Percentiles rank a stretch among this genome's conserved stretches.
phyloP scores from a whole-genome alignment of 345 rosid species.

The Euphorbia pulcherrima region DNA sequence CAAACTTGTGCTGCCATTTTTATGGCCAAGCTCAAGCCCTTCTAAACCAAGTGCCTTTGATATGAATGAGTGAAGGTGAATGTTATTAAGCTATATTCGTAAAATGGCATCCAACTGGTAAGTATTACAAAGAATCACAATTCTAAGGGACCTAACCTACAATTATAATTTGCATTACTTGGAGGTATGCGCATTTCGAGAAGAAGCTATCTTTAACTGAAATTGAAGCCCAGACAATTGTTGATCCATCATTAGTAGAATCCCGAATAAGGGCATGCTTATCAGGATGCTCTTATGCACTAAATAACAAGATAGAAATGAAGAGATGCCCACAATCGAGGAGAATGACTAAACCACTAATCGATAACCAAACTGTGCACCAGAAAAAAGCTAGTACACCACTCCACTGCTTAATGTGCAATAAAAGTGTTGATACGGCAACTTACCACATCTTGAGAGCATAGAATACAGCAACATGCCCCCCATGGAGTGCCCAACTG shows the following conservation, averaged over 20 bases:
- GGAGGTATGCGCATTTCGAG: background rate
- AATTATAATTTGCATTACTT: background rate
- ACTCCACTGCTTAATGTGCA: background rate
- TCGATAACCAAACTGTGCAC: background rate
- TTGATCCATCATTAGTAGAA: background rate
- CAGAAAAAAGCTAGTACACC: background rate
- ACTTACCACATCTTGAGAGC: slow-evolving; percentile 64
- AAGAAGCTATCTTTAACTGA: background rate
- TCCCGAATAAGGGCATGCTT: background rate
- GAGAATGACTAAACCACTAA: slow-evolving; percentile 4
- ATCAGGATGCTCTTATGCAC: background rate
- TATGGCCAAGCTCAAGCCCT: slow-evolving; percentile 5
- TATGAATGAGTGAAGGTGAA: background rate
- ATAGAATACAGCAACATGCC: slow-evolving; percentile 84
- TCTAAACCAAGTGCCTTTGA: background rate
- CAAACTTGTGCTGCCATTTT: background rate
- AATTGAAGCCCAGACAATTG: background rate
- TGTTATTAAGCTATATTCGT: background rate
- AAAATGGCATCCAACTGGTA: background rate
- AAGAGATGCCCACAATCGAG: background rate
- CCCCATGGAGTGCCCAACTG: slow-evolving; percentile 96
- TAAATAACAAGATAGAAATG: background rate
- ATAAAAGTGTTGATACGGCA: slow-evolving; percentile 3
- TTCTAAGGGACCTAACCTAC: background rate
- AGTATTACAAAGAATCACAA: background rate